Evolutionary conservation across 2,329 filamentous ascomycete species (phyloP), one percentile per base, ranked within the genome.

Genomic region (Fusarium avenaceum): DNA sequence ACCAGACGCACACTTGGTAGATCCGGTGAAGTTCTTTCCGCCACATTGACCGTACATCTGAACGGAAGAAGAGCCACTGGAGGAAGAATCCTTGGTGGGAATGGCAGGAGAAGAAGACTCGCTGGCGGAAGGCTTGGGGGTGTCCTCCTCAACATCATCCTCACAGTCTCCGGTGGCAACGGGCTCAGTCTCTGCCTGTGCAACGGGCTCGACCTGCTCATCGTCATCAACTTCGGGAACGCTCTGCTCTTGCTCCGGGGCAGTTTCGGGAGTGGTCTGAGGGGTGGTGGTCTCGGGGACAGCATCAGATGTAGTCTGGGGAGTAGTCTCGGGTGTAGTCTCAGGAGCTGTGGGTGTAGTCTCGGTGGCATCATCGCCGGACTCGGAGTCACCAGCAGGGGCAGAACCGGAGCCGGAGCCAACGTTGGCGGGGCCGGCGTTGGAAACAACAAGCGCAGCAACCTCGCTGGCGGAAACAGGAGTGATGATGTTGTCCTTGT

Each of bases 391-490:
- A 15, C 7, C 17, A 24, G 28, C 49, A 6, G 62, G 51, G 32
- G 54, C 33, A 11, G 72, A 58, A 19, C 61, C 70, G 7, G 57
- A 52, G 17, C 32, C 58, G 7, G 73, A 65, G 32, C 72, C 71
- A 7, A 76, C 46, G 43, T 73, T 75, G 10, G 70, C 38, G 11
- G 74, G 74, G 5, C 74, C 74, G 19, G 67, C 74, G 40, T 42
- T 67, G 40, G 63, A 54, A 4, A 22, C 45, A 20, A 76, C 74
- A 35, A 75, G 74, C 26, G 48, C 60, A 3, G 68, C 51, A 20
- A 76, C 74, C 30, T 69, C 49, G 17, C 55, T 65, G 10, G 72
- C 74, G n/a, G 70, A 60, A 33, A 76, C 63, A 8, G 74, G 72
- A 22, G 59, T 49, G 13, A 76, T 72, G 1, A 76, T 71, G 35